Percentiles rank a stretch among this genome's conserved stretches.
phyloP scores from a whole-genome alignment of 1,284 basidiomycete species.

The Wallemia mellicola region DNA sequence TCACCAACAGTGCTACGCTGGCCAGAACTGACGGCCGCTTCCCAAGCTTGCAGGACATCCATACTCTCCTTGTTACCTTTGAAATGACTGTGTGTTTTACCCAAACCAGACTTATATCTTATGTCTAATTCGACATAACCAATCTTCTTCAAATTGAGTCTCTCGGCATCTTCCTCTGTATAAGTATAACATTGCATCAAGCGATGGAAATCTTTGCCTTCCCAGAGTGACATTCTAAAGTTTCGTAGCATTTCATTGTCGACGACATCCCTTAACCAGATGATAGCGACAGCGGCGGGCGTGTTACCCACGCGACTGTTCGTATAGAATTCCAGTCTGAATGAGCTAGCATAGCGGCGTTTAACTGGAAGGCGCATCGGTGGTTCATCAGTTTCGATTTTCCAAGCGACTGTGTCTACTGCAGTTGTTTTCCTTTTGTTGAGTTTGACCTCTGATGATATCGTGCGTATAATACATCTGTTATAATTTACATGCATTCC shows the following conservation, averaged over 20 bases:
- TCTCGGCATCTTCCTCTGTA: not conserved
- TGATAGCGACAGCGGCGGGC: not conserved
- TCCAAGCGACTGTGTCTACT: not conserved
- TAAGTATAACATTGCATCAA: not conserved
- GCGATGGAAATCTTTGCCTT: not conserved
- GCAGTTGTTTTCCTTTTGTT: not conserved
- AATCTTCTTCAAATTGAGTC: not conserved
- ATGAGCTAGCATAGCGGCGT: not conserved
- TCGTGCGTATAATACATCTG: not conserved
- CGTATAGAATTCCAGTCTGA: not conserved
- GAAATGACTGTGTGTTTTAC: not conserved
- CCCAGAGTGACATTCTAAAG: not conserved
- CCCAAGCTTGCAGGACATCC: not conserved
- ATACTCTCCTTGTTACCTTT: not conserved
- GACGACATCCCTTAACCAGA: not conserved
- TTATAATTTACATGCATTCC: not conserved
- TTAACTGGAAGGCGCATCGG: not conserved
- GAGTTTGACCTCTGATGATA: not conserved
- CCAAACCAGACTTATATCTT: not conserved
- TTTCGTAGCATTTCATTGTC: not conserved
- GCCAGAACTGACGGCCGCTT: not conserved
- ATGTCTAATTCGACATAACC: not conserved
- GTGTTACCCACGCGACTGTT: not conserved
- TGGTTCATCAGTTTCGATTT: not conserved
- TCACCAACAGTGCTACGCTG: not conserved